A percentile compares a stretch with the other conserved stretches of the same genome.
These are phyloP conservation scores for Debaryomyces fabryi DNA, from an alignment of 1,139 yeast genomes.

Conservation along the genomic window DNA sequence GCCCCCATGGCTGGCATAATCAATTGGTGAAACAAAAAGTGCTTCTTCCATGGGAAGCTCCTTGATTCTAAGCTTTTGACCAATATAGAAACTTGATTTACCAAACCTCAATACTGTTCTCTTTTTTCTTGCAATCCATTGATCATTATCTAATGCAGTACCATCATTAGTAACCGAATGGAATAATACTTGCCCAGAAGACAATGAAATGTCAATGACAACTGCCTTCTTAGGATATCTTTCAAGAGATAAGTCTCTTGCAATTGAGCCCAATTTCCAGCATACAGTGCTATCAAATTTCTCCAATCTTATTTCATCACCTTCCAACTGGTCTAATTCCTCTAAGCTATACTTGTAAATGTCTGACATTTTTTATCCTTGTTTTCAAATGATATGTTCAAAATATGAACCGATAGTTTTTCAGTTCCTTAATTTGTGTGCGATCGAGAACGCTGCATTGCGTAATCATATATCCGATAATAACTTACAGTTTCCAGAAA, in stretches of 20 bases:
- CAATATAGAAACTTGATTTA: conserved; percentile 56
- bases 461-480: background rate
- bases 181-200: conserved; percentile 55
- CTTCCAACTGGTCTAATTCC: conserved; percentile 22
- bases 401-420: background rate
- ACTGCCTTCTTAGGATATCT: conserved; percentile 34
- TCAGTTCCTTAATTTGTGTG: background rate
- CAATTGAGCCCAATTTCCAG: conserved; percentile 40
- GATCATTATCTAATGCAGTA: conserved; percentile 55
- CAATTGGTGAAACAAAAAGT: conserved; percentile 43
- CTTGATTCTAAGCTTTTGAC: conserved; percentile 44
- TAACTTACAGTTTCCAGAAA: background rate
- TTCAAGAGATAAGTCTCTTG: conserved; percentile 29
- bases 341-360: conserved; percentile 18
- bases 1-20: conserved; percentile 67
- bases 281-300: conserved; percentile 34
- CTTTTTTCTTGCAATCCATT: conserved; percentile 60
- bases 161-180: conserved; percentile 49
- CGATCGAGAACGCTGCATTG: background rate
- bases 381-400: background rate
- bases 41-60: conserved; percentile 38
- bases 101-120: conserved; percentile 55
- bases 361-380: conserved; percentile 10
- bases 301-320: conserved; percentile 22
- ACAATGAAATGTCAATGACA: conserved; percentile 52